These are phyloP conservation scores for Aegilops bicornis DNA, from an alignment of 176 grass and related monocot species.

Conservation along the genomic window DNA sequence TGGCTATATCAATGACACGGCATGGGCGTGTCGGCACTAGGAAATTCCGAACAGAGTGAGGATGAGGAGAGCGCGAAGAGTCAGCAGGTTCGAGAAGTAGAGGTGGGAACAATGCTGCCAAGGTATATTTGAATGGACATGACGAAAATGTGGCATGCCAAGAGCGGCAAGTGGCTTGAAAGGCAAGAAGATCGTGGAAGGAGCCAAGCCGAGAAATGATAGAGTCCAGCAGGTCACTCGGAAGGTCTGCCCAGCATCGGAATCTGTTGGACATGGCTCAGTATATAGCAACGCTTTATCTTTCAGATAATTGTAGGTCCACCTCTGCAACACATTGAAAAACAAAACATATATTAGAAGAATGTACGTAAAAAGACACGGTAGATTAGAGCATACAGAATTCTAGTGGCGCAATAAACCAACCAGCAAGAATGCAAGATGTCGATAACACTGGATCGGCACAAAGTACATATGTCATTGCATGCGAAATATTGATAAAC, in stretches of 20 bases:
- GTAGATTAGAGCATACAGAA: no score
- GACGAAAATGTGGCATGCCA: constrained; percentile 30
- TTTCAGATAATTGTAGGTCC: background rate
- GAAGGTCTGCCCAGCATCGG: background rate
- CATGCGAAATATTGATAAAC: background rate
- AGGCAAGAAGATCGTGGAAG: constrained; percentile 35
- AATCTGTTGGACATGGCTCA: background rate
- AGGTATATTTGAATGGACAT: background rate
- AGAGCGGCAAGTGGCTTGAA: constrained; percentile 27
- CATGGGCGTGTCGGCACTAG: background rate
- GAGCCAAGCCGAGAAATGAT: background rate
- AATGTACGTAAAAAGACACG: background rate
- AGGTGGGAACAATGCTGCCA: constrained; percentile 12
- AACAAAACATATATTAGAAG: background rate
- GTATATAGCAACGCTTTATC: background rate
- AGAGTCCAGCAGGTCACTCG: background rate
- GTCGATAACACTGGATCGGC: no score
- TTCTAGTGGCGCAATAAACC: no score
- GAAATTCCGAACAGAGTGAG: background rate
- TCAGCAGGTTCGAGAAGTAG: constrained; percentile 27
- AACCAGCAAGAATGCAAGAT: no score
- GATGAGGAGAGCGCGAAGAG: background rate
- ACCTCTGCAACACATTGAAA: constrained; percentile 2
- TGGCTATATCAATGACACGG: constrained; percentile 22
- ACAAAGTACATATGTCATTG: no score